Base-by-base conservation (phyloP, 257 asterid species). In the Sherardia arvensis region DNA sequence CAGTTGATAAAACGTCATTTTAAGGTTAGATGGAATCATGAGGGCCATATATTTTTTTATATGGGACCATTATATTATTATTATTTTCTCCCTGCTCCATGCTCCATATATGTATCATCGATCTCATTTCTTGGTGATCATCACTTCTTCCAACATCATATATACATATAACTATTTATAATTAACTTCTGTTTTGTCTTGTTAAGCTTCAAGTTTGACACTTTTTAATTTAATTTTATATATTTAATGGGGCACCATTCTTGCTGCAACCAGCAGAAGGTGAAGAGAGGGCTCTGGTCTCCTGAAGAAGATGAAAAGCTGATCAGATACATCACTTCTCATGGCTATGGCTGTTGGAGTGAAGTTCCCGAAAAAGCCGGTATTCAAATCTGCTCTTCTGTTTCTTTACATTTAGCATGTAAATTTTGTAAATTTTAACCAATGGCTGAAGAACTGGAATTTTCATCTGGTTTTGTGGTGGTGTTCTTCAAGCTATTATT, bases 331-430 rank as follows among this genome's bases (percentile, higher is more conserved):
- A 91, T 91, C 65, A 82, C 97, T 2, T 78, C 86, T 57, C 91
- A 91, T 71, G 98, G 98, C 61, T 86, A 91, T 74, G 96, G 98
- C 55, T 91, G 95, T 66, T 91, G 98, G 98, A 91, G 98, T 67
- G 98, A 91, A 81, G 96, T 91, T 43, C 98, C 98, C 0, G 91
- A 91, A 21, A 91, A 85, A 91, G 98, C 98, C 68, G 98, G 98
- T 91, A 43, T 14, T 15, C 4, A 0, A 14, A 12, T 1, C 6
- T 43, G 15, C 4, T 43, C 1, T 43, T 14, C 49, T 43, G 20
- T 15, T 17, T 15, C 17, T 14, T 7, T 34, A 30, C 6, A 6
- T 30, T 30, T 30, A 30, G 3, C 6, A 2, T 30, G 6, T 6
- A 30, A 30, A 3, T 30, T 30, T 30, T 30, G 6, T 30, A 30